phyloP scores from a whole-genome alignment of 1,139 yeast species.

The Pichia sp. region DNA sequence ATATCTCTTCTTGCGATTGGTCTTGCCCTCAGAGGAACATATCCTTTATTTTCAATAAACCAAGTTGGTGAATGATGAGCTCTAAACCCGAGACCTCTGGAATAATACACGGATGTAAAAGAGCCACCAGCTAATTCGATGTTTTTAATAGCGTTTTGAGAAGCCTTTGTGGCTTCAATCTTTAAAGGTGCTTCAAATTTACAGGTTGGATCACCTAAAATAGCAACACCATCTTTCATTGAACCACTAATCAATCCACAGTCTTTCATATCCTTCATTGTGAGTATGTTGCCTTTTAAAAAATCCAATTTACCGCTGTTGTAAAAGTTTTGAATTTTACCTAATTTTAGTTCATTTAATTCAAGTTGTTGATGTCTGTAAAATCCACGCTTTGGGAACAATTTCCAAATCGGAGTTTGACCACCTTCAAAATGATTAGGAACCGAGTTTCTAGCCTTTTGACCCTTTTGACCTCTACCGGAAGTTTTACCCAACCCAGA shows the following conservation, averaged over 20 bases:
- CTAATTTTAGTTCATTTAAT: constrained; percentile 47
- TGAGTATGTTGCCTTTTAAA: constrained; percentile 56
- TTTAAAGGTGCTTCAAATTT: constrained; percentile 51
- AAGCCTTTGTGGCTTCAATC: constrained; percentile 78
- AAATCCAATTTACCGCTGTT: constrained; percentile 58
- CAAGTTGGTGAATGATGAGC: constrained; percentile 74
- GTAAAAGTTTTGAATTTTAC: constrained; percentile 53
- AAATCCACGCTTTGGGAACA: constrained; percentile 90
- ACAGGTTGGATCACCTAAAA: constrained; percentile 50
- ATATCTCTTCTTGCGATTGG: constrained; percentile 82
- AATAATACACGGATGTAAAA: constrained; percentile 67
- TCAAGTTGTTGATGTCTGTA: constrained; percentile 34
- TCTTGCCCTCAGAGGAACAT: constrained; percentile 77
- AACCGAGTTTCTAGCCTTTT: constrained; percentile 87
- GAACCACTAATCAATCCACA: constrained; percentile 67
- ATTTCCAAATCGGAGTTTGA: constrained; percentile 85
- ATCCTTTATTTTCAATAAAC: constrained; percentile 60
- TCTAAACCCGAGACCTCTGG: constrained; percentile 49
- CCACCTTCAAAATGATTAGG: constrained; percentile 98
- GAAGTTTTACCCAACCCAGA: constrained; percentile 91
- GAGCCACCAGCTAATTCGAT: constrained; percentile 69
- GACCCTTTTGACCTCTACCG: constrained; percentile 98
- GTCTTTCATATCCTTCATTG: constrained; percentile 65
- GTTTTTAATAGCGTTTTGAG: constrained; percentile 60
- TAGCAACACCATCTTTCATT: constrained; percentile 72